Percentiles rank a stretch among this genome's conserved stretches.
Evolutionary conservation across 2,329 filamentous ascomycete genomes (phyloP).

Genomic region (Epichloe uncinata): DNA sequence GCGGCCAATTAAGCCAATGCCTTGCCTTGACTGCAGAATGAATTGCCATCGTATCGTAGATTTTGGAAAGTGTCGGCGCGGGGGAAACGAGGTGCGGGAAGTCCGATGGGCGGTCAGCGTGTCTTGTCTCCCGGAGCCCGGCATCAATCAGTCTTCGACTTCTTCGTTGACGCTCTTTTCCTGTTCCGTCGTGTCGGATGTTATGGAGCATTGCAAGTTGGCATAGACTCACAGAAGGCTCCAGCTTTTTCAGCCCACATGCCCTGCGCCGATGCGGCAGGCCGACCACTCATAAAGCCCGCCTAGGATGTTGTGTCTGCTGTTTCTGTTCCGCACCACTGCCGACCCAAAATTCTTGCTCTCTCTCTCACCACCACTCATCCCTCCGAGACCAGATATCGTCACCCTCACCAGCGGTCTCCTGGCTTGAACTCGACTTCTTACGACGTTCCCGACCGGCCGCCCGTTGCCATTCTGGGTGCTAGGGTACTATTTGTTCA

Average conservation of each 20-base stretch:
- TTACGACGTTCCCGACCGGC: background rate
- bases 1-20: background rate
- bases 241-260: background rate
- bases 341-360: slow-evolving; percentile 3
- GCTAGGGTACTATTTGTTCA: background rate
- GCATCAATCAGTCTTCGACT: background rate
- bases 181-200: background rate
- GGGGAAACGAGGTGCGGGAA: background rate
- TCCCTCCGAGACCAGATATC: background rate
- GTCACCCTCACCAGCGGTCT: background rate
- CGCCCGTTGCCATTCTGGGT: background rate
- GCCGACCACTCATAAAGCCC: background rate
- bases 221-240: background rate
- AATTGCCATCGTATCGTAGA: background rate
- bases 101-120: background rate
- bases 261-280: background rate
- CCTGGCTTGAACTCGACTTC: background rate
- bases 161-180: background rate
- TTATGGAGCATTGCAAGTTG: background rate
- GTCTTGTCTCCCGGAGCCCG: background rate
- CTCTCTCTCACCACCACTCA: background rate
- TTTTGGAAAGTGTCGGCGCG: too few species aligned
- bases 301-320: background rate
- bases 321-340: slow-evolving; percentile 1
- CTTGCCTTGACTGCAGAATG: background rate